Percentiles rank a stretch among this genome's conserved stretches.
Evolutionary conservation across 192 early-diverging fungal species (phyloP).

Genomic region (Backusella tuberculispora): DNA sequence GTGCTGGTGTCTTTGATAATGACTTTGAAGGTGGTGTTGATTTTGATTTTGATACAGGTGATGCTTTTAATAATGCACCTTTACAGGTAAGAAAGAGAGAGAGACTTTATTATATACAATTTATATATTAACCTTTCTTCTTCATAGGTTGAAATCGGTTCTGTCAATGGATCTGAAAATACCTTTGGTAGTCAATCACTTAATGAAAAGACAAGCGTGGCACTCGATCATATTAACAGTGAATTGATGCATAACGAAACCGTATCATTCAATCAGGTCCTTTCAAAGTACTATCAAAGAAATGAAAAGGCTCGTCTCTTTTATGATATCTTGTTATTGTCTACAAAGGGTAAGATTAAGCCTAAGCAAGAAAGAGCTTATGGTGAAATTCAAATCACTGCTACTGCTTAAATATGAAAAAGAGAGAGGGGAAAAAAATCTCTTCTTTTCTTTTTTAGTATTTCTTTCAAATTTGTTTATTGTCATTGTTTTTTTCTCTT

Average conservation of each 20-base stretch:
- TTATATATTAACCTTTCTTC: neutral
- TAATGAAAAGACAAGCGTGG: neutral
- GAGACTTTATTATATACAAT: no score
- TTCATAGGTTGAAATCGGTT: neutral
- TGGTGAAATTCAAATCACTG: slow-evolving; percentile 79
- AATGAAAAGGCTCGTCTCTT: slow-evolving; percentile 83
- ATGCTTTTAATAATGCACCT: neutral
- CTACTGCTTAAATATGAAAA: neutral
- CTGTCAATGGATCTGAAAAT: neutral
- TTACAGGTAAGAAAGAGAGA: neutral
- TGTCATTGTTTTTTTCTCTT: neutral
- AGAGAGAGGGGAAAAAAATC: neutral
- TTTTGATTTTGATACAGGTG: neutral
- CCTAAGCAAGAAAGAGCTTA: slow-evolving; percentile 81
- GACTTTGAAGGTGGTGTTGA: neutral
- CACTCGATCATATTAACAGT: neutral
- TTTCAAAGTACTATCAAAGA: slow-evolving; percentile 53
- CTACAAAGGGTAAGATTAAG: slow-evolving; percentile 83
- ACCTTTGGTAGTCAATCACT: neutral
- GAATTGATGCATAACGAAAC: neutral
- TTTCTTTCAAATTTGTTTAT: neutral
- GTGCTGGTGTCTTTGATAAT: neutral
- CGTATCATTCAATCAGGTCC: neutral
- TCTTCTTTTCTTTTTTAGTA: neutral
- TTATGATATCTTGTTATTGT: slow-evolving; percentile 91